Base-by-base conservation (phyloP, 768 basidiomycete genomes). In the Suillus lakei region DNA sequence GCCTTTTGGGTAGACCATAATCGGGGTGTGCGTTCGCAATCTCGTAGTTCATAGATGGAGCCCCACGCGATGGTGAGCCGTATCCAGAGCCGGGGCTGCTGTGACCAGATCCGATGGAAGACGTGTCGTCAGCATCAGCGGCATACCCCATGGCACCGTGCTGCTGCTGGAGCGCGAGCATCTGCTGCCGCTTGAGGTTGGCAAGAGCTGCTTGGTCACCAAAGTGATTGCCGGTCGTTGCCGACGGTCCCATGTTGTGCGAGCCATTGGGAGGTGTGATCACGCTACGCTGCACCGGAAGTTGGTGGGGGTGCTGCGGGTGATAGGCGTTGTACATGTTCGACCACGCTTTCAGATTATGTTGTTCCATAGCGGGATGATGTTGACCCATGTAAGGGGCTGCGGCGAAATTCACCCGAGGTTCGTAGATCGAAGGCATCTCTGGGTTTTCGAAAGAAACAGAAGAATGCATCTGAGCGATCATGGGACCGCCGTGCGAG, bases 391-490 rank as follows among this genome's bases (percentile, higher is more conserved):
- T 64, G 36, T 74, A 73, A 26, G 67, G 18, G 41, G 67, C 50
- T 50, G 68, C 66, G 23, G 67, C 36, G 62, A 70, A 81, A 53
- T 80, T 78, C 36, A 73, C 65, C 63, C 79, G 76, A n/a, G 81
- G 76, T 62, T 84, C 83, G 65, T 84, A 84, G 36, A 81, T 68
- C 15, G 78, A 70, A 60, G 82, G 73, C 79, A 85, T 83, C 2
- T 81, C 81, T 3, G 86, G 86, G 64, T 86, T 86, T 71, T 87
- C 86, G 63, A 79, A 86, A 4, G 83, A 82, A 65, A 82, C 81
- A 1, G 76, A 69, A 10, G 79, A 74, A 4, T 80, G 76, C 55
- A 75, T 79, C 74, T 81, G 78, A 43, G 82, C 85, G 65, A 87
- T 81, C 68, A 83, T 77, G 10, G 85, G 85, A 34, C 76, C 75